Evolutionary conservation across 768 basidiomycete species (phyloP), one percentile per base, ranked within the genome.

Genomic region (Suillus decipiens): DNA sequence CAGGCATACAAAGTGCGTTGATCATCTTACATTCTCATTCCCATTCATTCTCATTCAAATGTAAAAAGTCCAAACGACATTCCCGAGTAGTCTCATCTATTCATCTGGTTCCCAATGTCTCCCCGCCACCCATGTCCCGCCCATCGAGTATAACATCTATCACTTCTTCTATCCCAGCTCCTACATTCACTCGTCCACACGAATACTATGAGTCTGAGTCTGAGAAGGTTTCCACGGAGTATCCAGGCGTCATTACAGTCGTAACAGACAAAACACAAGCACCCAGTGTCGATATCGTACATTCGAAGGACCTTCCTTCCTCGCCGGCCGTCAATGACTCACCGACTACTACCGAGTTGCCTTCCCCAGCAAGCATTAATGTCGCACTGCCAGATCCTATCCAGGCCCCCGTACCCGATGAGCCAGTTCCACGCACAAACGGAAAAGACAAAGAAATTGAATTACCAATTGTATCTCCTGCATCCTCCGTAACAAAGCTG

Each of bases 41-140:
- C 15, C 41, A 8, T 14, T 5, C 1, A 37, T 39, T 3, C 66
- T 69, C 28, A 71, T 61, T 31, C n/a, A 1, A 3, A 45, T 45
- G 0, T 60, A 7, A 5, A 58, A 51, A 84, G 82, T 76, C 83
- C 14, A 84, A 83, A 70, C 76, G 82, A 31, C 83, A 84, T 64
- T 80, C 79, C 1, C 77, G 80, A 58, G 76, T 71, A 4, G 57
- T 71, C 19, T 82, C 83, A 1, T 68, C 66, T 22, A 67, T 69
- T 48, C 70, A 64, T 39, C 63, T 72, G 58, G 61, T 65, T 0
- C 71, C 69, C 10, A 72, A 72, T 48, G 68, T 71, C 37, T 65
- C 70, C 0, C 62, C 76, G 8, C 69, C 74, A 2, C 61, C 69
- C 0, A 43, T 60, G 37, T 66, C 70, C 14, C 71, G 63, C 22